These are phyloP conservation scores for Pseudogymnoascus verrucosus DNA, from an alignment of 2,329 filamentous ascomycete genomes.

Conservation along the genomic window DNA sequence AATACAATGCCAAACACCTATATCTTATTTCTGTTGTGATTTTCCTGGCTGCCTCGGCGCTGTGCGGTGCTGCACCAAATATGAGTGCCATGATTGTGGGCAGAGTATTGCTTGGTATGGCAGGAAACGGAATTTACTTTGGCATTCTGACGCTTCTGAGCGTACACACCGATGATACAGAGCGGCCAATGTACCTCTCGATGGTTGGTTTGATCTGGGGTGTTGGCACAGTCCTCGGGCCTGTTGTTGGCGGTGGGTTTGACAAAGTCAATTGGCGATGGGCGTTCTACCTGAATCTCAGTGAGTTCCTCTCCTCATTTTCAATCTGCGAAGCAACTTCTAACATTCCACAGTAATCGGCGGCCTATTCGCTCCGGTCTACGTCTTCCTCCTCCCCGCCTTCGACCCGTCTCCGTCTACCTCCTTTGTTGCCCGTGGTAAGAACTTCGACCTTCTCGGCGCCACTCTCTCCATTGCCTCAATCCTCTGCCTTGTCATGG, in stretches of 20 bases:
- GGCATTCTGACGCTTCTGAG: conserved; percentile 15
- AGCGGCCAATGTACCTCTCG: conserved; percentile 16
- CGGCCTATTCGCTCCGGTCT: conserved; percentile 14
- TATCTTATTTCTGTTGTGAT: conserved; percentile 9
- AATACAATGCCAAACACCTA: conserved; percentile 13
- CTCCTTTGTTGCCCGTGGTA: background rate
- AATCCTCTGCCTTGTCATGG: conserved; percentile 22
- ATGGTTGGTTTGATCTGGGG: conserved; percentile 18
- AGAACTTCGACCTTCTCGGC: conserved; percentile 30
- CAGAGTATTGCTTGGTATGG: conserved; percentile 21
- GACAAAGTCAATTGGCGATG: conserved; percentile 31
- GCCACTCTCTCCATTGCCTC: conserved; percentile 23
- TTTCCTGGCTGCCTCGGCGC: conserved; percentile 17
- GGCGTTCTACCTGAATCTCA: conserved; percentile 29
- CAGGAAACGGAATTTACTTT: conserved; percentile 11
- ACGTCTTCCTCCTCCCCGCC: conserved; percentile 17
- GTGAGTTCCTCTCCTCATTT: background rate
- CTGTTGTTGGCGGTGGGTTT: conserved; percentile 27
- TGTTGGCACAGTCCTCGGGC: conserved; percentile 17
- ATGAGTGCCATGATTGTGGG: conserved; percentile 23
- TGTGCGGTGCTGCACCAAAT: conserved; percentile 22
- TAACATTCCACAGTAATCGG: background rate
- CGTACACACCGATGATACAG: conserved; percentile 12
- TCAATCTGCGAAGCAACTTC: background rate
- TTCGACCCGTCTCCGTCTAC: conserved; percentile 9